Conservation (phyloP, 129 eudicot species). For the Flaveria ramosissima region DNA sequence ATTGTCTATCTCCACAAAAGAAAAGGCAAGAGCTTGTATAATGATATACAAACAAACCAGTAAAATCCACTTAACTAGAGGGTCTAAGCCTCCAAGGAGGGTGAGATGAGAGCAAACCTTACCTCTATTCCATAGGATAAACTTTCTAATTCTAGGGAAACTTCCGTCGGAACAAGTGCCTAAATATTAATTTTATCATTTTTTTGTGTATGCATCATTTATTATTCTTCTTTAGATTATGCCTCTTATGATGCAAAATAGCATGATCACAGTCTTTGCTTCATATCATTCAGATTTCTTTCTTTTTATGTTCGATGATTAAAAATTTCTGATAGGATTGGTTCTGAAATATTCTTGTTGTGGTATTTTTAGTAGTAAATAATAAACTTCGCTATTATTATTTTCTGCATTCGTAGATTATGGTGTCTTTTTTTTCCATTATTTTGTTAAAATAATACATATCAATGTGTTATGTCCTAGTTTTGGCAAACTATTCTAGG, state of each 20-base stretch:
- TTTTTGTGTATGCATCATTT: background rate
- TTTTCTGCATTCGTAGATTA: background rate
- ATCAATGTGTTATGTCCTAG: background rate
- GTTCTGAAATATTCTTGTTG: slow-evolving; percentile 2
- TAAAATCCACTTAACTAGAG: too few species aligned
- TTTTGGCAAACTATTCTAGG: background rate
- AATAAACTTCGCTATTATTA: background rate
- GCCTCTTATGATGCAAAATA: slow-evolving; percentile 21
- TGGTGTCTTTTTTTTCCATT: background rate
- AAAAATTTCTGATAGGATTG: background rate
- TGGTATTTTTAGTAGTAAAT: background rate
- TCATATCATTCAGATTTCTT: slow-evolving; percentile 5
- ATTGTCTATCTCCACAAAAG: background rate
- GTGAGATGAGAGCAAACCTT: too few species aligned
- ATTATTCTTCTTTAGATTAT: slow-evolving; percentile 13
- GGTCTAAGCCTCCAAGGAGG: too few species aligned
- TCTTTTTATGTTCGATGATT: slow-evolving; percentile 1
- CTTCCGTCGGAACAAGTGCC: slow-evolving; percentile 1
- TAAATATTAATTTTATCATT: background rate
- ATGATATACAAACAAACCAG: background rate
- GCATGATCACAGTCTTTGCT: slow-evolving; percentile 17
- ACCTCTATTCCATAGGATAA: too few species aligned
- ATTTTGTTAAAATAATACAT: background rate
- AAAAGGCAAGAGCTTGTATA: background rate
- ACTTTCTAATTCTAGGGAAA: background rate